These are phyloP conservation scores for Tetraselmis striata DNA, from an alignment of 139 green algal genomes.

Conservation along the genomic window DNA sequence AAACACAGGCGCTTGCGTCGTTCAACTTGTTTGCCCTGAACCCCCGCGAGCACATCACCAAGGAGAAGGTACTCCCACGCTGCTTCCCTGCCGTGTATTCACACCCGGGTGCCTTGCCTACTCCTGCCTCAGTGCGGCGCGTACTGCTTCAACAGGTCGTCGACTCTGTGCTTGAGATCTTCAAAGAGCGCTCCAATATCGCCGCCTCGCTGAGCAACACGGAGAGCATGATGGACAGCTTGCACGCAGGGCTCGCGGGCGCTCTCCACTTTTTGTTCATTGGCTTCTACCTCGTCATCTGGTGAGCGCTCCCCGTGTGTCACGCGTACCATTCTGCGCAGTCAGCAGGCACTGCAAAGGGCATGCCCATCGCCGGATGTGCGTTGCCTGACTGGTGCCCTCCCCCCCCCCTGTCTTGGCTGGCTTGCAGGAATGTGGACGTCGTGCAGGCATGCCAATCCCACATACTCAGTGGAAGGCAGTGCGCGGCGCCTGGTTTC, in stretches of 20 bases:
- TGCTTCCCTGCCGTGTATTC: too few species aligned
- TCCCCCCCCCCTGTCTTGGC: background rate
- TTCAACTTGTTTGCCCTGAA: background rate
- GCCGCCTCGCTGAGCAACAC: slow-evolving; percentile 35
- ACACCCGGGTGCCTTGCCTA: too few species aligned
- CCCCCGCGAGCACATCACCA: background rate
- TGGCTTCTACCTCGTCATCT: slow-evolving; percentile 42
- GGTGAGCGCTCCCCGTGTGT: too few species aligned
- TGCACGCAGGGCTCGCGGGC: slow-evolving; percentile 34
- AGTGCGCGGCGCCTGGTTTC: too few species aligned
- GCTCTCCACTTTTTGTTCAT: slow-evolving; percentile 37
- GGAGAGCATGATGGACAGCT: slow-evolving; percentile 35
- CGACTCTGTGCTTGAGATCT: slow-evolving; percentile 27
- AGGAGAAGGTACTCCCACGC: too few species aligned
- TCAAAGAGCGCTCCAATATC: slow-evolving; percentile 45
- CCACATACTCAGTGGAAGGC: too few species aligned
- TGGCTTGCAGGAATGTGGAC: background rate
- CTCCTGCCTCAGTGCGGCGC: too few species aligned
- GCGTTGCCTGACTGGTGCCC: background rate
- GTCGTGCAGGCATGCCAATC: too few species aligned
- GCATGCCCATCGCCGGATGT: background rate
- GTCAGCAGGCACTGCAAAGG: too few species aligned
- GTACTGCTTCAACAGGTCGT: too few species aligned
- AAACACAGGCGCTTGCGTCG: background rate
- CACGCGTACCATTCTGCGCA: too few species aligned